Percentiles rank a stretch among this genome's conserved stretches.
phyloP scores from a whole-genome alignment of 345 rosid species.

The Eucalyptus decipiens region DNA sequence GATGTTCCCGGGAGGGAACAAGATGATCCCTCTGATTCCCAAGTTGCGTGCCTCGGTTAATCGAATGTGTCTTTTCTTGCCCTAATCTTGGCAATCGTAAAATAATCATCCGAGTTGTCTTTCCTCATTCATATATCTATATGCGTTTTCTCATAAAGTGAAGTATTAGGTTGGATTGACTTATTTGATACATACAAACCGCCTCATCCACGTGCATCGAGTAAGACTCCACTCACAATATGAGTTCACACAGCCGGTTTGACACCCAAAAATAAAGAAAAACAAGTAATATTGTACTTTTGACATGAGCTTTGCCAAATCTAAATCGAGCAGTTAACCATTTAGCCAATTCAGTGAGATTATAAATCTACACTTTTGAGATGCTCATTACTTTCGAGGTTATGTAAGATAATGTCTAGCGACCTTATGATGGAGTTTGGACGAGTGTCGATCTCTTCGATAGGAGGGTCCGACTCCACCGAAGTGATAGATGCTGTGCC shows the following conservation, averaged over 20 bases:
- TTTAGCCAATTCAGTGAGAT: neutral
- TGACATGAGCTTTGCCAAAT: fast-evolving
- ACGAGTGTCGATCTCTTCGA: neutral
- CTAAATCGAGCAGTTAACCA: neutral
- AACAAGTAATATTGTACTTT: neutral
- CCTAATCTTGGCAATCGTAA: neutral
- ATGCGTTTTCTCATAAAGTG: neutral
- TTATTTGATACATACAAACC: neutral
- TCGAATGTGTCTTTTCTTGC: neutral
- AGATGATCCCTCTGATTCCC: neutral
- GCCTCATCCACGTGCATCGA: neutral
- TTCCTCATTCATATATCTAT: neutral
- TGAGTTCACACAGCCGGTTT: fast-evolving
- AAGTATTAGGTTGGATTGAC: neutral
- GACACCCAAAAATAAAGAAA: neutral
- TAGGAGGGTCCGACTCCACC: neutral
- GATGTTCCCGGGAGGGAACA: neutral
- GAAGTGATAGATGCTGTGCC: neutral
- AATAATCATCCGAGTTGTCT: neutral
- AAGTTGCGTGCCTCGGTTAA: neutral
- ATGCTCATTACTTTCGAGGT: neutral
- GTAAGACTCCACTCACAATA: neutral
- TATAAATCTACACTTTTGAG: neutral
- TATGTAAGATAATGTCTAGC: neutral
- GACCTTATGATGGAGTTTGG: neutral